Conservation (phyloP, 2,329 filamentous ascomycete genomes). For the Hirsutella rhossiliensis region DNA sequence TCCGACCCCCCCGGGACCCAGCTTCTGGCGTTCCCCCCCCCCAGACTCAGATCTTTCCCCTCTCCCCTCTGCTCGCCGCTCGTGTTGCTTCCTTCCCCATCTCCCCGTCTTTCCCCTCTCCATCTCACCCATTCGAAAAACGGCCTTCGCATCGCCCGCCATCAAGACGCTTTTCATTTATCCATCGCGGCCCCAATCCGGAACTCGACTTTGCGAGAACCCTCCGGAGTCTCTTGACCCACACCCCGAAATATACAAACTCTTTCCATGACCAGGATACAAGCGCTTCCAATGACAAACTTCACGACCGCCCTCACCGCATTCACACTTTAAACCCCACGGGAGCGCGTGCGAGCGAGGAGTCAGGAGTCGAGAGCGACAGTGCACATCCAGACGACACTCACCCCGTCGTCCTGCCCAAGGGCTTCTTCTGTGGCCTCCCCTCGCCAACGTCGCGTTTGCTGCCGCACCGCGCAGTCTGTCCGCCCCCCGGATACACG, state of each 20-base stretch:
- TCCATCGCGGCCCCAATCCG: conserved; percentile 7
- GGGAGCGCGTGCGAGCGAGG: conserved; percentile 52
- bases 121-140: conserved; percentile 7
- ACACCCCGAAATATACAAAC: neutral
- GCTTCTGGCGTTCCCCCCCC: conserved; percentile 3
- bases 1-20: conserved; percentile 6
- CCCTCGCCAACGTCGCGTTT: conserved; percentile 10
- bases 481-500: conserved; percentile 11
- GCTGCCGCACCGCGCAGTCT: conserved; percentile 10
- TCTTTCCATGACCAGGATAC: conserved; percentile 30
- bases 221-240: conserved; percentile 6
- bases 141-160: conserved; percentile 4
- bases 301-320: conserved; percentile 34
- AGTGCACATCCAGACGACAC: conserved; percentile 44
- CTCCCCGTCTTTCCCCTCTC: conserved; percentile 10
- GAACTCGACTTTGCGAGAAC: conserved; percentile 15
- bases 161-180: conserved; percentile 9
- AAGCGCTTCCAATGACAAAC: conserved; percentile 39
- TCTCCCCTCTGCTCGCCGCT: conserved; percentile 4
- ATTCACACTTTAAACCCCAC: conserved; percentile 62
- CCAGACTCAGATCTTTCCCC: conserved; percentile 6
- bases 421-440: neutral
- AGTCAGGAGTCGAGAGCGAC: conserved; percentile 25
- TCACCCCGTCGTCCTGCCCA: conserved; percentile 28
- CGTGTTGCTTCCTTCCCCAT: conserved; percentile 7